Conservation (phyloP, 2,329 filamentous ascomycete species). For the Colletotrichum australisinense region DNA sequence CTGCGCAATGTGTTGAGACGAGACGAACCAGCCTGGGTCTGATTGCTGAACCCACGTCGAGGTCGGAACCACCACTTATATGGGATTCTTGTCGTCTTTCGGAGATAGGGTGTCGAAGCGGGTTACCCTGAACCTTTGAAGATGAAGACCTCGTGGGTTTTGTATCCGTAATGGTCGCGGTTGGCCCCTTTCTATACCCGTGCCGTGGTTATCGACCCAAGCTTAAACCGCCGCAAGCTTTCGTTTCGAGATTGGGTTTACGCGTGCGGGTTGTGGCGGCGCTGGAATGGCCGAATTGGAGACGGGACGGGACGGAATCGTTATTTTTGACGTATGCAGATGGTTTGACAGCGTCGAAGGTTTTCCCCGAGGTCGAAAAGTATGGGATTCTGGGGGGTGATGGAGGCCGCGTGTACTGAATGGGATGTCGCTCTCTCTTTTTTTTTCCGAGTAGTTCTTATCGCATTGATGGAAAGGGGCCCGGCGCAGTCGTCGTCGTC, state of each 20-base stretch:
- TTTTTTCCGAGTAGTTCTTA: neutral
- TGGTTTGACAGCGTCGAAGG: neutral
- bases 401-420: neutral
- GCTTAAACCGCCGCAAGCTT: neutral
- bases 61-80: neutral
- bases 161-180: neutral
- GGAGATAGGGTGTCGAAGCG: neutral
- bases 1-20: neutral
- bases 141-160: neutral
- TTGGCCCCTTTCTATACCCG: neutral
- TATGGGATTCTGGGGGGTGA: neutral
- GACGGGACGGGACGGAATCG: neutral
- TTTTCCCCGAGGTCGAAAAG: no score
- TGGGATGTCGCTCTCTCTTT: neutral
- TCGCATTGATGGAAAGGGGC: neutral
- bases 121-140: neutral
- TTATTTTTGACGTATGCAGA: neutral
- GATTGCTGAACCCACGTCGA: neutral
- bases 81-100: neutral
- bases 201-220: neutral
- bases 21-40: neutral
- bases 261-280: neutral
- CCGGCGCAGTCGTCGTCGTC: neutral
- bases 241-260: constrained; percentile 3
- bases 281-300: neutral